These are phyloP conservation scores for Trametes cinnabarina DNA, from an alignment of 768 basidiomycete genomes.

Conservation along the genomic window DNA sequence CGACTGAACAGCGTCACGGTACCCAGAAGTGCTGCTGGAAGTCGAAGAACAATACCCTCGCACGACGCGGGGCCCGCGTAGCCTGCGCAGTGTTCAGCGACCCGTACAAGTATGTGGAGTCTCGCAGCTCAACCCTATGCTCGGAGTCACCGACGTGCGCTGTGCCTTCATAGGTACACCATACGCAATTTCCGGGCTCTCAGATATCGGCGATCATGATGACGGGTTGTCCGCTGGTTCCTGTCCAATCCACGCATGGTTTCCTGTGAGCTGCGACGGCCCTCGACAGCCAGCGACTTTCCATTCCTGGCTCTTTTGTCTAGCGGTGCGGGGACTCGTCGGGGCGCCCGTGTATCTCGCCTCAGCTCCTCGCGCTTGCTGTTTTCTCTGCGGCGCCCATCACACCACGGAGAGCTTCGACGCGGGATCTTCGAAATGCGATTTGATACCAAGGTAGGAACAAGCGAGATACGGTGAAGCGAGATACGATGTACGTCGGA, in stretches of 20 bases:
- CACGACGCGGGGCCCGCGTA: too few species aligned
- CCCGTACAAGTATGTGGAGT: too few species aligned
- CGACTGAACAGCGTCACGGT: too few species aligned
- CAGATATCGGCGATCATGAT: background rate
- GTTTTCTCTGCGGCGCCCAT: background rate
- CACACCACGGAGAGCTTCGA: background rate
- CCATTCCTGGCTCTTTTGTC: conserved; percentile 1
- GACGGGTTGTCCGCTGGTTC: background rate
- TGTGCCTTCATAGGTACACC: too few species aligned
- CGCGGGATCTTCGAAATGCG: conserved; percentile 5
- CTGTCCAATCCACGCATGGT: background rate
- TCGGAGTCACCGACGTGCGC: too few species aligned
- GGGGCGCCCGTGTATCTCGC: conserved; percentile 5
- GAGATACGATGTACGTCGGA: background rate
- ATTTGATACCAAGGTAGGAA: background rate
- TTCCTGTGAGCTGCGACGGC: background rate
- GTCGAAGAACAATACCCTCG: too few species aligned
- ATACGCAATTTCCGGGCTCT: background rate
- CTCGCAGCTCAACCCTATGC: too few species aligned
- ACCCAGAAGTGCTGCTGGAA: too few species aligned
- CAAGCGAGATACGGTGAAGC: background rate
- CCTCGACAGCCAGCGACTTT: background rate
- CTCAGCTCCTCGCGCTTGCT: background rate
- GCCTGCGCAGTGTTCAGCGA: too few species aligned
- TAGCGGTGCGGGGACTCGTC: conserved; percentile 3